Evolutionary conservation across 1,139 yeast genomes (phyloP), one percentile per base, ranked within the genome.

Genomic region (Protomyces inundatus): DNA sequence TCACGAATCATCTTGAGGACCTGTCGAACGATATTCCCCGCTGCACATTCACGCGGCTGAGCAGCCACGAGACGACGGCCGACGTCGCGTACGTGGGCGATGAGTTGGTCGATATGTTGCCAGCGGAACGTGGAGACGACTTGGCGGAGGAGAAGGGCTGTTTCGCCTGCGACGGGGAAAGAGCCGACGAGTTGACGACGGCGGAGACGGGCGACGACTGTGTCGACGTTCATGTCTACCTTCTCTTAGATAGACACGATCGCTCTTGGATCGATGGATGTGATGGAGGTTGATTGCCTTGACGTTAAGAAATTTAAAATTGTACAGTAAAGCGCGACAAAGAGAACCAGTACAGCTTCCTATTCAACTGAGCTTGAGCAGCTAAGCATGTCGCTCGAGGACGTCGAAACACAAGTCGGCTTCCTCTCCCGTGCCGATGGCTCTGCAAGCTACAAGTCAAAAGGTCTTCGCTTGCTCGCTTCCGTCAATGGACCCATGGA

Each of bases 1-100:
- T 95, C 98, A 69, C 98, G 81, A 65, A 93, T 85, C 66, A 90
- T 79, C 0, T 95, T 93, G 69, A 95, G 79, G 1, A 93, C 93
- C 73, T 98, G 82, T 74, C 98, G 84, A 30, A 93, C 88, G 56
- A 93, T 86, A 73, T 93, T 95, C 4, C 98, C 98, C 61, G 95
- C 84, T 9, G 91, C 84, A 69, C 90, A 85, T 71, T 91, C 96
- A 55, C 76, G 72, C 2, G 82, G 81, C 67, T 78, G 81, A 1
- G 82, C 81, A 34, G 69, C 64, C 3, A 74, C 74, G 32, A 79
- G 72, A 37, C 71, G 68, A 51, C 71, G 70, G 12, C 81, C 81
- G 10, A 78, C 72, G 52, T 70, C 71, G 71, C 95, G 83, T 68
- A 93, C 84, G 66, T 87, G 84, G 23, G 76, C 76, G 54, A 91